These are phyloP conservation scores for Rhododendron vialii DNA, from an alignment of 148 eudicot genomes.

Conservation along the genomic window DNA sequence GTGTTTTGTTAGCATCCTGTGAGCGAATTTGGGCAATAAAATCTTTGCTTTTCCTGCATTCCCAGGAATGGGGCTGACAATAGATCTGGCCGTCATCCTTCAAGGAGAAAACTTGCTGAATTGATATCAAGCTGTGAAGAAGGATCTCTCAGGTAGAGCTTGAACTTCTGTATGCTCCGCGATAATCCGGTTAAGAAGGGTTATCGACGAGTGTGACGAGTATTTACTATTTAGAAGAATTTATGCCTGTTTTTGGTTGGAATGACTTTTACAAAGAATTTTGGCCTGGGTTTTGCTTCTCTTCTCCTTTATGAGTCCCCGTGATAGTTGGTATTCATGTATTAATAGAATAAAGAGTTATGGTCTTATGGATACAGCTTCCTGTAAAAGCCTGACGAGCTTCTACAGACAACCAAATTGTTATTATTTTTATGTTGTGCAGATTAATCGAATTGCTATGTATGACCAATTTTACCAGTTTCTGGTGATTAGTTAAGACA, in stretches of 20 bases:
- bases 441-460: background rate
- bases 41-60: background rate
- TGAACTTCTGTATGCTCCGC: background rate
- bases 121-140: background rate
- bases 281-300: background rate
- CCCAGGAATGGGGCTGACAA: background rate
- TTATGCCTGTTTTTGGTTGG: background rate
- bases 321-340: background rate
- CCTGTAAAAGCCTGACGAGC: background rate
- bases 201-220: background rate
- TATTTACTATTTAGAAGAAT: background rate
- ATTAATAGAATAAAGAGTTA: background rate
- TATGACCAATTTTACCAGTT: background rate
- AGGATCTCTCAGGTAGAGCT: background rate
- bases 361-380: background rate
- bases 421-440: background rate
- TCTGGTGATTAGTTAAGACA: background rate
- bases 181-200: background rate
- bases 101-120: background rate
- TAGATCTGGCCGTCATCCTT: background rate
- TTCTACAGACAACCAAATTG: background rate
- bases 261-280: background rate
- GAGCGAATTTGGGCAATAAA: background rate
- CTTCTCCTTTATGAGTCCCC: background rate
- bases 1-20: background rate